These are phyloP conservation scores for Astrephomene gubernaculifera DNA, from an alignment of 139 green algal genomes.

Conservation along the genomic window DNA sequence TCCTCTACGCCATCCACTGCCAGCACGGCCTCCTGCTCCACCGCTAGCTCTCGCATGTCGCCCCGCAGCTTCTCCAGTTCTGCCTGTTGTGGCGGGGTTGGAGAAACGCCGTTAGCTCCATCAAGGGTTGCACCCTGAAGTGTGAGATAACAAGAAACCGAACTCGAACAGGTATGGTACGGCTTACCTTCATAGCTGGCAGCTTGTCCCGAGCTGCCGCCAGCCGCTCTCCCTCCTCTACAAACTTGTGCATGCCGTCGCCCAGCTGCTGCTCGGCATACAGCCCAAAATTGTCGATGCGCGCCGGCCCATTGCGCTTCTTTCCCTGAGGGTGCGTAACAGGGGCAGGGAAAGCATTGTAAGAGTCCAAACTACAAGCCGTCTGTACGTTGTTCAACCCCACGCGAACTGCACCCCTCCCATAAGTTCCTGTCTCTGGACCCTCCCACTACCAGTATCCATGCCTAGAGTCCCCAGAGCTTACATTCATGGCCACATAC, in stretches of 20 bases:
- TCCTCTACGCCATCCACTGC: neutral
- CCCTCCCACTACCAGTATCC: too few species aligned
- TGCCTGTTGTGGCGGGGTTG: constrained; percentile 7
- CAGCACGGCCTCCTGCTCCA: neutral
- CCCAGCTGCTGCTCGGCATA: constrained; percentile 43
- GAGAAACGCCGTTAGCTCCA: too few species aligned
- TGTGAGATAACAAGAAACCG: neutral
- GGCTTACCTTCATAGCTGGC: constrained; percentile 17
- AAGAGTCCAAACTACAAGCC: too few species aligned
- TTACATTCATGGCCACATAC: constrained; percentile 11
- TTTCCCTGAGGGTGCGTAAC: too few species aligned
- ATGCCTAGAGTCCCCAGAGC: neutral
- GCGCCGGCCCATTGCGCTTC: neutral
- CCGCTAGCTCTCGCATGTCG: constrained; percentile 5
- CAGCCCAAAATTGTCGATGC: constrained; percentile 40
- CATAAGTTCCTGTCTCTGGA: too few species aligned
- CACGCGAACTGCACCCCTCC: too few species aligned
- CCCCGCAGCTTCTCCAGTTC: constrained; percentile 41
- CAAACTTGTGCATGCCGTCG: constrained; percentile 18
- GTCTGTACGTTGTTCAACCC: too few species aligned
- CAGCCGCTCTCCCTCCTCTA: constrained; percentile 5
- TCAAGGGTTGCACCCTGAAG: neutral
- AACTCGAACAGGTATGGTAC: neutral
- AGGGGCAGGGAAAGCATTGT: too few species aligned
- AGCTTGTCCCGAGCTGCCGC: constrained; percentile 17